Base-by-base conservation (phyloP, 345 rosid species). In the Brassica juncea region DNA sequence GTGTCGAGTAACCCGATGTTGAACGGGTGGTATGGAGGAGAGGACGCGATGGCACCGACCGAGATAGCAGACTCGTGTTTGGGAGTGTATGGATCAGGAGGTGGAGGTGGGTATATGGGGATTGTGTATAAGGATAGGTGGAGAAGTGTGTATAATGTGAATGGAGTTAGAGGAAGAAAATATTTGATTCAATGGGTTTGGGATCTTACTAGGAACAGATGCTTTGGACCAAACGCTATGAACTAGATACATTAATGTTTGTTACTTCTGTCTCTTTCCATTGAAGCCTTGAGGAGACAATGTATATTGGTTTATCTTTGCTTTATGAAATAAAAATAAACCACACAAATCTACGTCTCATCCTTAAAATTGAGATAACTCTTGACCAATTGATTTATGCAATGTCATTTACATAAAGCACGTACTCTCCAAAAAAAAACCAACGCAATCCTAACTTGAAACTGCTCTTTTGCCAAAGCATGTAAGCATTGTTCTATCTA, bases 1-100 rank as follows among this genome's bases (percentile, higher is more conserved):
- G 86, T 94, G 81, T 92, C 99, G 35, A 86, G 92, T 8, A 94
- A 94, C 83, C 99, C 99, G 30, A 66, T 94, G 73, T 93, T 91
- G 72, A 94, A 94, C 86, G 99, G 95, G 0, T 94, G 99, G 98
- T 94, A 90, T 34, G 99, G 97, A 21, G 98, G 99, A n/a, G 85
- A 70, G 60, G 99, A 94, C 73, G 97, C 97, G 2, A 85, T 69
- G 49, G 84, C 86, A 5, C 99, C 99, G 3, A 96, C 92, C 35
- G 99, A 94, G 74, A 93, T 92, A 28, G 97, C 94, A 0, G 99
- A 94, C 49, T 82, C 92, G 63, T 94, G 99, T 42, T 94, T 92
- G 88, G 99, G 99, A 0, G 90, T 94, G 6, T 94, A 94, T 49
- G 98, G 99, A 8, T 88, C 99, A 0, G 99, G 98, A 9, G 99